These are phyloP conservation scores for Sedum album DNA, from an alignment of 164 flowering plant genomes.

Conservation along the genomic window DNA sequence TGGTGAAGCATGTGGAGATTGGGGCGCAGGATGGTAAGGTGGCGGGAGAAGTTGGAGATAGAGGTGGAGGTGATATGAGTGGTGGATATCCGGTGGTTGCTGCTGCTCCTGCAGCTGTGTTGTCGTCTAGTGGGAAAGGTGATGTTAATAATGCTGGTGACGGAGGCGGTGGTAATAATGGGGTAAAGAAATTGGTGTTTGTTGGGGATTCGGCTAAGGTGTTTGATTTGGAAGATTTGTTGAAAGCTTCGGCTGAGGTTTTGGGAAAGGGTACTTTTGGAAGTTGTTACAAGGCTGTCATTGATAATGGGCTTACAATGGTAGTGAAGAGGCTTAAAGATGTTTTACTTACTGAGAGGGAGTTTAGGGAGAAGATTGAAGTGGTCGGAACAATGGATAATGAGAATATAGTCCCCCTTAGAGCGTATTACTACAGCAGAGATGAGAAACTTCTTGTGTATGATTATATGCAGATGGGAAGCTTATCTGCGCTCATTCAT, in stretches of 20 bases:
- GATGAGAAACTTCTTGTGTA: conserved; percentile 88
- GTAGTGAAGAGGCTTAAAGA: conserved; percentile 95
- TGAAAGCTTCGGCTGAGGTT: conserved; percentile 81
- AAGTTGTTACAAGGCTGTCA: conserved; percentile 63
- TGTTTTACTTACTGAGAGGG: conserved; percentile 53
- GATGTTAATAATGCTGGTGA: not conserved
- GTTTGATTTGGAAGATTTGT: conserved; percentile 62
- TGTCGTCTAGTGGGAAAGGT: not conserved
- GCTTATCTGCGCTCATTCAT: conserved; percentile 94
- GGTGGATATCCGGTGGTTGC: conserved; percentile 8
- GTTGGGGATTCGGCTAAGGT: conserved; percentile 29
- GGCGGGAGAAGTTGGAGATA: not conserved
- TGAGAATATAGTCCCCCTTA: conserved; percentile 70
- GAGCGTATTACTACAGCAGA: conserved; percentile 62
- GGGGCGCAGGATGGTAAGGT: conserved; percentile 21
- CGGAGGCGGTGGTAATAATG: conserved; percentile 12
- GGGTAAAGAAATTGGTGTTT: conserved; percentile 37
- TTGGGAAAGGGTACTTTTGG: conserved; percentile 81
- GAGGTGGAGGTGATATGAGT: conserved; percentile 10
- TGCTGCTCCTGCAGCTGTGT: conserved; percentile 11
- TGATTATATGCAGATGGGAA: conserved; percentile 91
- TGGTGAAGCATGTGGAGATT: conserved; percentile 24
- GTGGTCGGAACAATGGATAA: conserved; percentile 56
- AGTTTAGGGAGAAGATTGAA: conserved; percentile 72
- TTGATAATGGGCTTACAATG: conserved; percentile 55